phyloP scores from a whole-genome alignment of 176 grass and related monocot genomes.

The Oryza glaberrima region DNA sequence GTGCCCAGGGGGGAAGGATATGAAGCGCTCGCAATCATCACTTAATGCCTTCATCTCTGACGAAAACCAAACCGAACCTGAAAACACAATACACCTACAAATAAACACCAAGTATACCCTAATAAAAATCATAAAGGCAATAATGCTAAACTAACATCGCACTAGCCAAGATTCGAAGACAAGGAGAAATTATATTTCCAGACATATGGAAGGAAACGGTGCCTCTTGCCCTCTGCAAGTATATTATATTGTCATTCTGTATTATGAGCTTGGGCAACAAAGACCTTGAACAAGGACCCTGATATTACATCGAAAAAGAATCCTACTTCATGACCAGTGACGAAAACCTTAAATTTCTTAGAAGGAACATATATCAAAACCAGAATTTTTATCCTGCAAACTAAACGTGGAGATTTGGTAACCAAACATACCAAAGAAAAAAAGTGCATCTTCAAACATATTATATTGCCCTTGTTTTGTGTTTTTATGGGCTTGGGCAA shows the following conservation, averaged over 20 bases:
- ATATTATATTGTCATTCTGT: no score
- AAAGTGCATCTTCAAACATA: not conserved
- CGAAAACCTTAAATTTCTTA: not conserved
- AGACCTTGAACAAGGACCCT: not conserved
- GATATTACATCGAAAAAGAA: not conserved
- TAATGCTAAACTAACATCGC: not conserved
- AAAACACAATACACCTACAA: constrained; percentile 28
- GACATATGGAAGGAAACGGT: constrained; percentile 5
- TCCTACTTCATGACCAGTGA: not conserved
- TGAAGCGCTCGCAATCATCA: constrained; percentile 96
- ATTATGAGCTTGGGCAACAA: not conserved
- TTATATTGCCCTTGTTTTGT: not conserved
- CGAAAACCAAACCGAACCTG: constrained; percentile 98
- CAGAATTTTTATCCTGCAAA: not conserved
- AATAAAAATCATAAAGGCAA: constrained; percentile 4
- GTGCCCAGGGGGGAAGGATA: constrained; percentile 93
- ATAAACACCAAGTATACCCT: constrained; percentile 25
- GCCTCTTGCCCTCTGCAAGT: not conserved
- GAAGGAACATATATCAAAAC: not conserved
- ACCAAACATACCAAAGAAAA: not conserved
- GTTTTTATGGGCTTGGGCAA: not conserved
- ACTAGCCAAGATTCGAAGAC: not conserved
- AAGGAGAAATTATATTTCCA: not conserved
- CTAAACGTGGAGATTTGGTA: not conserved
- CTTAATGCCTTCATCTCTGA: constrained; percentile 99